A percentile compares a stretch with the other conserved stretches of the same genome.
Conservation (phyloP, 768 basidiomycete species). For the Lentinula edodes region DNA sequence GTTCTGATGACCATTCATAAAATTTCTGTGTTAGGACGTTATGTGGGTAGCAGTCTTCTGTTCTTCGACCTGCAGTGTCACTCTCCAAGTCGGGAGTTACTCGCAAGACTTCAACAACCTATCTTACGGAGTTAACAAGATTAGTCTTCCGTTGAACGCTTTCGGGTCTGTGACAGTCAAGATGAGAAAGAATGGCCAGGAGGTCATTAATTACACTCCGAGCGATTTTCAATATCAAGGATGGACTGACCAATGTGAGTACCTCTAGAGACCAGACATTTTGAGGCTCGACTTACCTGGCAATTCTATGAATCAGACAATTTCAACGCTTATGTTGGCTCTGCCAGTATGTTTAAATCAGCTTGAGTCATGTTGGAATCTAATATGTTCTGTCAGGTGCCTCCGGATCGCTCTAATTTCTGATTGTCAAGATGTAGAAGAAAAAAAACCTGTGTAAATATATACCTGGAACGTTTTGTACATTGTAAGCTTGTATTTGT, state of each 20-base stretch:
- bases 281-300: slow-evolving; percentile 7
- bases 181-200: slow-evolving; percentile 45
- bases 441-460: not conserved
- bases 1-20: slow-evolving; percentile 37
- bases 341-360: slow-evolving; percentile 28
- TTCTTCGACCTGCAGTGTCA: slow-evolving; percentile 45
- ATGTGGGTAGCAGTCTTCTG: slow-evolving; percentile 66
- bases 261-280: not conserved
- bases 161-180: slow-evolving; percentile 53
- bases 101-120: slow-evolving; percentile 34
- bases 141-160: slow-evolving; percentile 49
- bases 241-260: slow-evolving; percentile 30
- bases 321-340: slow-evolving; percentile 59
- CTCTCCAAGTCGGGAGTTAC: slow-evolving; percentile 39
- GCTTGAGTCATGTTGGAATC: not conserved
- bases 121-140: slow-evolving; percentile 51
- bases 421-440: not conserved
- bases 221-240: slow-evolving; percentile 34
- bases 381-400: not conserved
- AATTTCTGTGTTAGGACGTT: slow-evolving; percentile 44
- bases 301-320: slow-evolving; percentile 38
- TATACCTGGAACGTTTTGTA: not conserved
- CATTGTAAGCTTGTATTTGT: not conserved
- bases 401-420: not conserved
- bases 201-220: slow-evolving; percentile 44